phyloP scores from a whole-genome alignment of 2,329 filamentous ascomycete genomes.

The Colletotrichum sp. region DNA sequence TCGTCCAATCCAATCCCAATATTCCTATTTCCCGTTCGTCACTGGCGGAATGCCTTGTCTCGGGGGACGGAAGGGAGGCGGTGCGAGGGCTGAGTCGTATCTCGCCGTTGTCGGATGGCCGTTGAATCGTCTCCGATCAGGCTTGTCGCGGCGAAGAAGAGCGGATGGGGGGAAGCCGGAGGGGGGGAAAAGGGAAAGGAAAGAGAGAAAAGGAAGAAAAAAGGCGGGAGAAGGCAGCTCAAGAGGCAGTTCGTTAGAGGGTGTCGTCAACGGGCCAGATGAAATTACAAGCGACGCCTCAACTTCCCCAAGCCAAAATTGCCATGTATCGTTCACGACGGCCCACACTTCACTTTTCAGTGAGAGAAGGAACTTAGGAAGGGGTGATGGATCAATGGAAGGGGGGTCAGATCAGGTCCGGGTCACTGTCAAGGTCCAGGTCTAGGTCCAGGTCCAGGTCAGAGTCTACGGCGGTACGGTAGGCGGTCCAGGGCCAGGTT shows the following conservation, averaged over 20 bases:
- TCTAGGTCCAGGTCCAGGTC: not conserved
- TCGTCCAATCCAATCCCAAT: not conserved
- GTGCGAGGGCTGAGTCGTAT: constrained; percentile 22
- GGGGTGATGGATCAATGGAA: not conserved
- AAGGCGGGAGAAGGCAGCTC: not conserved
- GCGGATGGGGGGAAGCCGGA: not conserved
- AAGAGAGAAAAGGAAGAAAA: not conserved
- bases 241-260: not conserved
- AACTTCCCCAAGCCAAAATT: constrained; percentile 1
- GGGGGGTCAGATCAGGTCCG: constrained; percentile 10
- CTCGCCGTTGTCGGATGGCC: constrained; percentile 19
- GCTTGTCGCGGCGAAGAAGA: constrained; percentile 16
- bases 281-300: constrained; percentile 20
- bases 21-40: not conserved
- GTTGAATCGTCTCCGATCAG: constrained; percentile 21
- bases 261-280: constrained; percentile 15
- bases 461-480: not conserved
- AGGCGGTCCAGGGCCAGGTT: not conserved
- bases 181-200: constrained; percentile 2
- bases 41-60: constrained; percentile 11
- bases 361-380: not conserved
- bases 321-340: constrained; percentile 2
- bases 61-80: constrained; percentile 4
- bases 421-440: constrained; percentile 8
- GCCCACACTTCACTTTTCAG: constrained; percentile 8